Conservation (phyloP, 2,329 filamentous ascomycete species). For the Sporothrix luriei region DNA sequence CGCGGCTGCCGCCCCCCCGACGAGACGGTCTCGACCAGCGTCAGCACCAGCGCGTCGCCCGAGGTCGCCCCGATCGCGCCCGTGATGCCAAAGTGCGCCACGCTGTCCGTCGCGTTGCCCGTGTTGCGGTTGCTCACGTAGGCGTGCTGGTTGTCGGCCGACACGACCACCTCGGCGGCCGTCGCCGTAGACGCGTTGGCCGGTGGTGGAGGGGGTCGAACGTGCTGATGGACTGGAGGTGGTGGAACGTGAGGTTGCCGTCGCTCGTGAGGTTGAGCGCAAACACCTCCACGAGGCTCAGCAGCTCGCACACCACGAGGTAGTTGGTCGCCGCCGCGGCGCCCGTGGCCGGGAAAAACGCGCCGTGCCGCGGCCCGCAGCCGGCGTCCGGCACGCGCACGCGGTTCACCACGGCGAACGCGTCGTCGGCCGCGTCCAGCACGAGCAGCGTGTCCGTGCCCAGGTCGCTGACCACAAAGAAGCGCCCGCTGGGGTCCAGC, state of each 20-base stretch:
- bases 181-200: conserved; percentile 46
- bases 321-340: conserved; percentile 48
- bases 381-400: conserved; percentile 44
- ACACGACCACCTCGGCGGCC: conserved; percentile 51
- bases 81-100: conserved; percentile 50
- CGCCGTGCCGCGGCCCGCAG: conserved; percentile 55
- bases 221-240: conserved; percentile 47
- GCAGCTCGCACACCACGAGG: conserved; percentile 52
- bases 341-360: conserved; percentile 48
- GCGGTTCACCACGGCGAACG: conserved; percentile 45
- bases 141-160: conserved; percentile 48
- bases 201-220: conserved; percentile 45
- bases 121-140: conserved; percentile 56
- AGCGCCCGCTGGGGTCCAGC: conserved; percentile 54
- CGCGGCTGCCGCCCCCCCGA: conserved; percentile 48
- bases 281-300: conserved; percentile 51
- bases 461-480: conserved; percentile 54
- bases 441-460: conserved; percentile 54
- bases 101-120: conserved; percentile 50
- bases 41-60: conserved; percentile 39
- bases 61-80: conserved; percentile 38
- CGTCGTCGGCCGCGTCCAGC: conserved; percentile 49
- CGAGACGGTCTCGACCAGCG: conserved; percentile 43
- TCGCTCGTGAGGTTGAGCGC: conserved; percentile 45
- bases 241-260: conserved; percentile 42